phyloP scores from a whole-genome alignment of 108 stramenopile species.

The Epithemia pelagica region DNA sequence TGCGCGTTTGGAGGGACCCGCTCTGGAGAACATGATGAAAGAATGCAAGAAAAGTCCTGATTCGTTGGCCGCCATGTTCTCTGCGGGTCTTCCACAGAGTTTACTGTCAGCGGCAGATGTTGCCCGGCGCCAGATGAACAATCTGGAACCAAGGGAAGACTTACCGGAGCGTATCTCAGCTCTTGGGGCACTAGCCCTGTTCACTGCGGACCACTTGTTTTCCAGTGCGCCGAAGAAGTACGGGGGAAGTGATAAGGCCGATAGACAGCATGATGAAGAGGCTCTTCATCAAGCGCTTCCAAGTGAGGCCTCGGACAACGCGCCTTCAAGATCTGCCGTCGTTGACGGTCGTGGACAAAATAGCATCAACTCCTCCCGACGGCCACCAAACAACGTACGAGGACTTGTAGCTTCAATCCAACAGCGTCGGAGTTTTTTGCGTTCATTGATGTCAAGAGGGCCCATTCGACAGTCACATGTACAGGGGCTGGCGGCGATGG shows the following conservation, averaged over 20 bases:
- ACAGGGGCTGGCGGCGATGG: not conserved
- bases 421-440: conserved; percentile 24
- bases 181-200: conserved; percentile 19
- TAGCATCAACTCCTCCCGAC: not conserved
- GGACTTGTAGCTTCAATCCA: conserved; percentile 8
- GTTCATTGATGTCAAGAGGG: conserved; percentile 31
- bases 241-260: not conserved
- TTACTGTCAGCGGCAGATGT: conserved; percentile 18
- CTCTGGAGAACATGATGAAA: conserved; percentile 24
- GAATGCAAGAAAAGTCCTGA: conserved; percentile 31
- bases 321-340: not conserved
- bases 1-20: conserved; percentile 21
- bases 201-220: conserved; percentile 20
- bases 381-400: not conserved
- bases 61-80: conserved; percentile 21
- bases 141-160: conserved; percentile 11
- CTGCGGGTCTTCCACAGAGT: conserved; percentile 19
- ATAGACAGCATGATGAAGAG: not conserved
- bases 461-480: not conserved
- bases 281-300: conserved; percentile 1
- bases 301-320: not conserved
- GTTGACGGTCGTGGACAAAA: not conserved
- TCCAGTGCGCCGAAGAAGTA: not conserved
- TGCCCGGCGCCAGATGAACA: conserved; percentile 9
- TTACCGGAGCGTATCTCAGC: conserved; percentile 21